Evolutionary conservation across 495 filamentous ascomycete species (phyloP).

Genomic region (Polyplosphaeria fusca): DNA sequence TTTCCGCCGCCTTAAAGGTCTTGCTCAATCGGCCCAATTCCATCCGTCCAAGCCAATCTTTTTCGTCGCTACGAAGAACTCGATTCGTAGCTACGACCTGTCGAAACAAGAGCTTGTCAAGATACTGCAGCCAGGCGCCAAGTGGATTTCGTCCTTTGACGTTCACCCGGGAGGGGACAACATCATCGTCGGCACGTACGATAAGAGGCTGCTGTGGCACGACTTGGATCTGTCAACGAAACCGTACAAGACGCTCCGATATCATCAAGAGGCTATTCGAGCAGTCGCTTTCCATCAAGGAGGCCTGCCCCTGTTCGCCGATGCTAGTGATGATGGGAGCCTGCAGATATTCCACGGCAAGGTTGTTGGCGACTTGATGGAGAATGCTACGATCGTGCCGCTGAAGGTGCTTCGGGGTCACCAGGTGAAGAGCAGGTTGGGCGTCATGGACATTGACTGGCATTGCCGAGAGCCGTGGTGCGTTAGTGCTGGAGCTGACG

Average conservation of each 20-base stretch:
- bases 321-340: slow-evolving; percentile 88
- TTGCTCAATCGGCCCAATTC: slow-evolving; percentile 87
- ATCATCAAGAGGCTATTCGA: slow-evolving; percentile 87
- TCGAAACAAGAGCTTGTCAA: slow-evolving; percentile 84
- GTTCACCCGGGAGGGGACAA: slow-evolving; percentile 93
- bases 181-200: slow-evolving; percentile 88
- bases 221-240: slow-evolving; percentile 86
- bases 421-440: slow-evolving; percentile 70
- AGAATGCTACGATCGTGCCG: slow-evolving; percentile 93
- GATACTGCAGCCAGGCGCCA: slow-evolving; percentile 84
- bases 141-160: slow-evolving; percentile 92
- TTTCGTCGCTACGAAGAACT: slow-evolving; percentile 91
- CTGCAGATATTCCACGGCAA: slow-evolving; percentile 96
- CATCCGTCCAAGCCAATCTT: slow-evolving; percentile 89
- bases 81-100: slow-evolving; percentile 88
- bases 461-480: slow-evolving; percentile 89
- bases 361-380: slow-evolving; percentile 88
- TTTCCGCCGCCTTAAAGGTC: slow-evolving; percentile 79
- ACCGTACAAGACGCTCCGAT: slow-evolving; percentile 93
- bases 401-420: slow-evolving; percentile 92
- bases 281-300: slow-evolving; percentile 81
- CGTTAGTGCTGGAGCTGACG: slow-evolving; percentile 91
- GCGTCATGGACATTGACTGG: slow-evolving; percentile 93
- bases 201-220: slow-evolving; percentile 92
- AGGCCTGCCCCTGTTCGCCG: slow-evolving; percentile 83